Percentiles rank a stretch among this genome's conserved stretches.
Evolutionary conservation across 257 asterid species (phyloP).

Genomic region (Catharanthus roseus): DNA sequence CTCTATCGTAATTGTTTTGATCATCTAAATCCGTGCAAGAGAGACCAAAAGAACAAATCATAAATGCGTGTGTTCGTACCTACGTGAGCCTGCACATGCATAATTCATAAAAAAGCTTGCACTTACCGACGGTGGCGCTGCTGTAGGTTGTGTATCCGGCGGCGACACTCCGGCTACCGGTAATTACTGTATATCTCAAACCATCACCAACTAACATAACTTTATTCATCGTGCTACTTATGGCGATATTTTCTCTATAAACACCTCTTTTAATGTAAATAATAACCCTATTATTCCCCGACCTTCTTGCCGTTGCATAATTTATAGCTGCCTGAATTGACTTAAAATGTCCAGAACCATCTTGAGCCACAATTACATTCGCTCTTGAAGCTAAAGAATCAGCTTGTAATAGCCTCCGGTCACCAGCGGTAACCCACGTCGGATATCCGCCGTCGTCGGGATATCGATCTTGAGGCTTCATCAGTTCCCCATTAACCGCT

Average conservation of each 20-base stretch:
- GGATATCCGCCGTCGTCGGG: slow-evolving; percentile 31
- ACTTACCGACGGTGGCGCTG: slow-evolving; percentile 73
- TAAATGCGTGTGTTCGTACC: background rate
- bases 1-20: background rate
- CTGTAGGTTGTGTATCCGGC: slow-evolving; percentile 70
- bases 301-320: slow-evolving; percentile 35
- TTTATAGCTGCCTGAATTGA: slow-evolving; percentile 66
- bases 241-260: slow-evolving; percentile 51
- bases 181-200: slow-evolving; percentile 48
- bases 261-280: slow-evolving; percentile 69
- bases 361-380: slow-evolving; percentile 51
- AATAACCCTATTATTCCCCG: slow-evolving; percentile 41
- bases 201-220: slow-evolving; percentile 82
- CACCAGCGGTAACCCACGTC: slow-evolving; percentile 32
- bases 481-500: slow-evolving; percentile 40
- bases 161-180: slow-evolving; percentile 58
- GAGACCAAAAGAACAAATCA: background rate
- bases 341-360: slow-evolving; percentile 57
- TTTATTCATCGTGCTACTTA: slow-evolving; percentile 45
- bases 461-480: slow-evolving; percentile 11
- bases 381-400: slow-evolving; percentile 28
- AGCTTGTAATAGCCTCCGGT: slow-evolving; percentile 41
- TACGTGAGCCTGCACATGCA: background rate
- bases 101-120: background rate
- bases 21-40: background rate